These are phyloP conservation scores for Spizellomyces sp. DNA, from an alignment of 192 early-diverging fungal genomes.

Conservation along the genomic window DNA sequence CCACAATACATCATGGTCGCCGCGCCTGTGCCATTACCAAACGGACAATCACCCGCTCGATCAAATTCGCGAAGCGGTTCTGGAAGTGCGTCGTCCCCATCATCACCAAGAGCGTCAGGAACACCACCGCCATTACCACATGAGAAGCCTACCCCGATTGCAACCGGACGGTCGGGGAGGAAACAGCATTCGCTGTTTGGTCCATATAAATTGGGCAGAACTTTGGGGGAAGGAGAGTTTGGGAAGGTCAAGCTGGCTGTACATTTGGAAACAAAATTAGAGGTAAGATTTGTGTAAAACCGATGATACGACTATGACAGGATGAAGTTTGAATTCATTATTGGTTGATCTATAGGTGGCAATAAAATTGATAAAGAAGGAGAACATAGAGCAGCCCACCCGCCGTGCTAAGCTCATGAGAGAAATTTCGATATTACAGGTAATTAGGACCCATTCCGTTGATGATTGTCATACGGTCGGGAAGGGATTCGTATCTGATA, in stretches of 20 bases:
- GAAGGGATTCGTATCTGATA: neutral
- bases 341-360: conserved; percentile 63
- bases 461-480: neutral
- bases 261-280: conserved; percentile 36
- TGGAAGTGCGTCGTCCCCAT: neutral
- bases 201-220: conserved; percentile 49
- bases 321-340: neutral
- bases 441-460: conserved; percentile 8
- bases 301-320: neutral
- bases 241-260: conserved; percentile 61
- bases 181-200: conserved; percentile 38
- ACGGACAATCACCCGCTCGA: too few relatives aligned
- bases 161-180: neutral
- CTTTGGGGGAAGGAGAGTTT: conserved; percentile 62
- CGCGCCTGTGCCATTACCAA: too few relatives aligned
- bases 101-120: neutral
- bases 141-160: neutral
- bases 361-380: conserved; percentile 94
- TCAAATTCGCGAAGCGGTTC: too few relatives aligned
- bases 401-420: conserved; percentile 89
- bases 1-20: too few relatives aligned
- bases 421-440: conserved; percentile 83
- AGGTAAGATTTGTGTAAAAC: conserved; percentile 27
- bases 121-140: neutral
- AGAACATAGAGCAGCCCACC: conserved; percentile 79